Conservation (phyloP, 129 eudicot species). For the Tagetes patula region DNA sequence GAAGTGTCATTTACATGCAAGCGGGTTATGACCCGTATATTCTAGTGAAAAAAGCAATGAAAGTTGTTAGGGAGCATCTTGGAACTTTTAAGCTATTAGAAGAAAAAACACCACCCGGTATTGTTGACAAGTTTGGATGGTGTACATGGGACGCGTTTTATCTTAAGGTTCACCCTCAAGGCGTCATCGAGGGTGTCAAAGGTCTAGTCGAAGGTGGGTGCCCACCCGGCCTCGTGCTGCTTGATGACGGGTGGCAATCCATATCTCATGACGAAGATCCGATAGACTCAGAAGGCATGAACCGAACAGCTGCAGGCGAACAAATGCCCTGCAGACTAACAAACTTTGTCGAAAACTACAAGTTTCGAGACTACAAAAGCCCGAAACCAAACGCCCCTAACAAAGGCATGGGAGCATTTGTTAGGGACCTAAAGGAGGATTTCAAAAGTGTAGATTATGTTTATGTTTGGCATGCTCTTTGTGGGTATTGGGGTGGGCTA, state of each 20-base stretch:
- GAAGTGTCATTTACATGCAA: conserved; percentile 55
- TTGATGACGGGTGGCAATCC: conserved; percentile 99
- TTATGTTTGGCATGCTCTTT: conserved; percentile 97
- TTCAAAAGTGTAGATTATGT: conserved; percentile 63
- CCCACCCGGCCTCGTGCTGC: conserved; percentile 85
- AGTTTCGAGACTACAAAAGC: conserved; percentile 73
- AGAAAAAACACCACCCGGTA: conserved; percentile 77
- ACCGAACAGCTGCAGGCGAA: conserved; percentile 80
- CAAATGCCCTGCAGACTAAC: conserved; percentile 68
- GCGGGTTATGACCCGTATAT: conserved; percentile 59
- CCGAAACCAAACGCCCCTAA: conserved; percentile 25
- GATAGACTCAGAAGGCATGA: conserved; percentile 63
- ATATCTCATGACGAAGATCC: conserved; percentile 83
- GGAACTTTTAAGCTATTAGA: conserved; percentile 77
- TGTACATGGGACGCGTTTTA: conserved; percentile 98
- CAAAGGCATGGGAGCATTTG: conserved; percentile 79
- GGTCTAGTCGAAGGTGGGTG: conserved; percentile 80
- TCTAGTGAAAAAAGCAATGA: conserved; percentile 60
- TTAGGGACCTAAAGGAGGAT: conserved; percentile 65
- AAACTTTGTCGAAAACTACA: conserved; percentile 66
- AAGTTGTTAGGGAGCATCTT: conserved; percentile 55
- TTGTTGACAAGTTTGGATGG: conserved; percentile 97
- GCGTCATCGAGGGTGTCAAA: conserved; percentile 73
- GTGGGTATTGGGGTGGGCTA: conserved; percentile 97
- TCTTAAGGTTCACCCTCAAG: conserved; percentile 81